These are phyloP conservation scores for Cryptococcus deneoformans DNA, from an alignment of 1,284 basidiomycete species.

Conservation along the genomic window DNA sequence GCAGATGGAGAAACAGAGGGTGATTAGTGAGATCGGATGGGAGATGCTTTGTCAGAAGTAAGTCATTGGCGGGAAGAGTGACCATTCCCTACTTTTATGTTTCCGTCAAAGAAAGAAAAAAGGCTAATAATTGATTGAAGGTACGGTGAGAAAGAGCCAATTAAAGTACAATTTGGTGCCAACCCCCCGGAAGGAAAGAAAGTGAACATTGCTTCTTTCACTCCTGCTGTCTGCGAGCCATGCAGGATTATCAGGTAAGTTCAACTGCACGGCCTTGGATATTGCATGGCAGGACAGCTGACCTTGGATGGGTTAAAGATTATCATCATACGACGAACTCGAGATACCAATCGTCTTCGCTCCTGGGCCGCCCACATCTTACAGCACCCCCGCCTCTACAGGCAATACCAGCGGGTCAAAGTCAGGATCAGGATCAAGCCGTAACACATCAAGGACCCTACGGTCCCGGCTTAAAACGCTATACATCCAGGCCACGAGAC, in stretches of 20 bases:
- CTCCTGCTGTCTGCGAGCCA: slow-evolving; percentile 12
- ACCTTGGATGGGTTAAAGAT: no score
- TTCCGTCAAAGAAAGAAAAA: not conserved
- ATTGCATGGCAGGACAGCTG: no score
- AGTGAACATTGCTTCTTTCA: not conserved
- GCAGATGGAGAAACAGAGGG: slow-evolving; percentile 15
- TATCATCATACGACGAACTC: slow-evolving; percentile 17
- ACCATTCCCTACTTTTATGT: not conserved
- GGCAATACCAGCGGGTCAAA: not conserved
- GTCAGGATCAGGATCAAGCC: not conserved
- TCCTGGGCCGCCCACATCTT: not conserved
- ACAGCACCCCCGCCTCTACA: no score
- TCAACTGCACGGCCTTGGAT: no score
- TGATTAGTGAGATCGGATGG: slow-evolving; percentile 27
- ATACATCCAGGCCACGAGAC: slow-evolving; percentile 12
- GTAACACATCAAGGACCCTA: not conserved
- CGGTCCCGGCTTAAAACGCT: slow-evolving; percentile 3
- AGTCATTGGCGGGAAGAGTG: slow-evolving; percentile 3
- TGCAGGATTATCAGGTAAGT: slow-evolving; percentile 16
- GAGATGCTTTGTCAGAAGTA: slow-evolving; percentile 19
- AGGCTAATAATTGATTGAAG: slow-evolving; percentile 1
- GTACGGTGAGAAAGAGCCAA: slow-evolving; percentile 20
- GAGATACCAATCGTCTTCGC: slow-evolving; percentile 14
- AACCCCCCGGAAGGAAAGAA: slow-evolving; percentile 8
- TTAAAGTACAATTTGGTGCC: slow-evolving; percentile 17